Conservation (phyloP, 2,329 filamentous ascomycete genomes). For the Phoma sp. region DNA sequence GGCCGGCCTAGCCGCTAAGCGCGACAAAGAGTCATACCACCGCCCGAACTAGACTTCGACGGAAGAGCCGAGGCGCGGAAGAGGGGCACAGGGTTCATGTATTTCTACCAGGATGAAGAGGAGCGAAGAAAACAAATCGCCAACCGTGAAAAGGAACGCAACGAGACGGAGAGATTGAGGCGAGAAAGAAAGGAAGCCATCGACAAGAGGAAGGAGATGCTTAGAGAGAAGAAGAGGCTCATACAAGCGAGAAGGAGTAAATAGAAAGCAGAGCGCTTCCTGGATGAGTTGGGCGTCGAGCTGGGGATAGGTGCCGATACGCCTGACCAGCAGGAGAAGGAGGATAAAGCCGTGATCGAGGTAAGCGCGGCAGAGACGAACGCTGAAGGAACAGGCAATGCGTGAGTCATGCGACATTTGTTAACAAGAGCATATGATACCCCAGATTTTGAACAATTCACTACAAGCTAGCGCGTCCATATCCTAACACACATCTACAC, state of each 20-base stretch:
- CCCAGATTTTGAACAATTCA: no score
- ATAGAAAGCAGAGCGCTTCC: slow-evolving; percentile 75
- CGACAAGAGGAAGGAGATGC: slow-evolving; percentile 70
- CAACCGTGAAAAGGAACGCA: slow-evolving; percentile 70
- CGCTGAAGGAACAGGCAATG: no score
- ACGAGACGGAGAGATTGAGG: slow-evolving; percentile 71
- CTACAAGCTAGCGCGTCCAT: no score
- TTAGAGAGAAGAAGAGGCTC: slow-evolving; percentile 64
- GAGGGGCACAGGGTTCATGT: slow-evolving; percentile 91
- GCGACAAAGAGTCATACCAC: slow-evolving; percentile 83
- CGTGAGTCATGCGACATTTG: no score
- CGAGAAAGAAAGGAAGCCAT: slow-evolving; percentile 55
- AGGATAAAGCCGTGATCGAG: no score
- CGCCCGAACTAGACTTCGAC: slow-evolving; percentile 84
- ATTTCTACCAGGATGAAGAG: slow-evolving; percentile 80
- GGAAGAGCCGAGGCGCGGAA: slow-evolving; percentile 81
- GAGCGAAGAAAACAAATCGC: slow-evolving; percentile 77
- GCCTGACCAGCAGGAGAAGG: no score
- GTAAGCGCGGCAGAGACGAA: no score
- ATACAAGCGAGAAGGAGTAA: slow-evolving; percentile 67
- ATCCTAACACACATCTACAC: no score
- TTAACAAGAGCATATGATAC: no score
- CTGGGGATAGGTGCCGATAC: slow-evolving; percentile 18
- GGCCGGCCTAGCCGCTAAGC: slow-evolving; percentile 77
- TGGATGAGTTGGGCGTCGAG: slow-evolving; percentile 61